These are phyloP conservation scores for Coelastrella sp. DNA, from an alignment of 139 green algal species.

Conservation along the genomic window DNA sequence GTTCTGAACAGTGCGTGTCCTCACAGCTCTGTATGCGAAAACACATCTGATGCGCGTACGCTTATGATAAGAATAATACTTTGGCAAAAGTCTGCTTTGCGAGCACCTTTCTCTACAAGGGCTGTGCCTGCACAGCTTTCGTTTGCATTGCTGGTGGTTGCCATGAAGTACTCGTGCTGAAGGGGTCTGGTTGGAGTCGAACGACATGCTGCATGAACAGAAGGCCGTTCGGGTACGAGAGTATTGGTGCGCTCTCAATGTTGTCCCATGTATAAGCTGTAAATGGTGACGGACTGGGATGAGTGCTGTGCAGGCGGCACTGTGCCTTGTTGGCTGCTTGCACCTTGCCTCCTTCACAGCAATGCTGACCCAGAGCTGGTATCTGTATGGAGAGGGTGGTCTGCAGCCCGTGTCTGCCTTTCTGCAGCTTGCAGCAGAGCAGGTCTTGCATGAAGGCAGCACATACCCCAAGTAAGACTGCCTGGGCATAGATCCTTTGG, in stretches of 20 bases:
- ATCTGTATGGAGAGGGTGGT: neutral
- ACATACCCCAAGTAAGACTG: neutral
- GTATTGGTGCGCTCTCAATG: neutral
- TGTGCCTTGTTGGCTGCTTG: constrained; percentile 25
- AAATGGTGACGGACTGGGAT: no score
- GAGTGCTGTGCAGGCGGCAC: constrained; percentile 22
- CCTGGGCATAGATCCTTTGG: neutral
- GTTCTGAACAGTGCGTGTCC: no score
- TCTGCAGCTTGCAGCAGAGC: neutral
- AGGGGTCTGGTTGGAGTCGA: no score
- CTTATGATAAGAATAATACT: no score
- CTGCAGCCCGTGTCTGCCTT: constrained; percentile 13
- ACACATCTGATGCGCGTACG: no score
- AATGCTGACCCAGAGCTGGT: neutral
- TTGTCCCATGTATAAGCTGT: no score
- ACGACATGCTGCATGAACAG: neutral
- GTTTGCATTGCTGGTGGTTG: neutral
- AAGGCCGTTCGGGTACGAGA: neutral
- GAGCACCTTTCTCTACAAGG: no score
- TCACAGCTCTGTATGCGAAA: no score
- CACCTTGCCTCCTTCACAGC: constrained; percentile 2
- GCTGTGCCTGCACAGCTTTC: neutral
- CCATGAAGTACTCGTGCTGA: no score
- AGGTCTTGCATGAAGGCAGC: neutral
- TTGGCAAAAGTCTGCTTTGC: no score